Conservation (phyloP, 2,329 filamentous ascomycete species). For the Cyanodermella asteris region DNA sequence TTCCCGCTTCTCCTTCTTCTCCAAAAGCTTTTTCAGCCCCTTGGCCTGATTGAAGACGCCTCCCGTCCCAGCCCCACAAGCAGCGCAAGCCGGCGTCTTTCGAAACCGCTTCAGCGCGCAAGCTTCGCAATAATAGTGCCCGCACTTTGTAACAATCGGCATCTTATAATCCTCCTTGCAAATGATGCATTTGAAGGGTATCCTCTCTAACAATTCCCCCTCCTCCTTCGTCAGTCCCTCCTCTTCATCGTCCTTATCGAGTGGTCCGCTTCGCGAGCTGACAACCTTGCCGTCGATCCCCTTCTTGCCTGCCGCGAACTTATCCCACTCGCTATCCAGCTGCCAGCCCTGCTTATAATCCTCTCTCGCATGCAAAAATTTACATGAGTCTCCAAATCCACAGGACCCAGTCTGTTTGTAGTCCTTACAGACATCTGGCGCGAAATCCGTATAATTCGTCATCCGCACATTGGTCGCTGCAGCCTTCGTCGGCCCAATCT, state of each 20-base stretch:
- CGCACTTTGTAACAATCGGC: conserved; percentile 72
- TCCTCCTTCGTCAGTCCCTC: conserved; percentile 36
- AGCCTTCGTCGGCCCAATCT: conserved; percentile 70
- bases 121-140: conserved; percentile 85
- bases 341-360: conserved; percentile 81
- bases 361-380: conserved; percentile 39
- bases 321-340: conserved; percentile 85
- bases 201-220: conserved; percentile 53
- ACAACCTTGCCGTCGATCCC: conserved; percentile 10
- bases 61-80: conserved; percentile 63
- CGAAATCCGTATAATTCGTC: conserved; percentile 75
- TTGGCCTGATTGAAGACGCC: conserved; percentile 83
- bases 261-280: conserved; percentile 14
- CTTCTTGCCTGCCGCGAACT: conserved; percentile 37
- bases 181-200: conserved; percentile 77
- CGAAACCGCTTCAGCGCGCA: conserved; percentile 75
- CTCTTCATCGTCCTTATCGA: conserved; percentile 25
- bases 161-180: conserved; percentile 58
- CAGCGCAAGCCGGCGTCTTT: conserved; percentile 68
- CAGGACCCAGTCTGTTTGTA: conserved; percentile 62
- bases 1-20: conserved; percentile 40
- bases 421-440: conserved; percentile 88
- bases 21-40: conserved; percentile 57
- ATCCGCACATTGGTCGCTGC: conserved; percentile 79
- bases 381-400: conserved; percentile 60